Percentiles rank a stretch among this genome's conserved stretches.
Conservation (phyloP, 768 basidiomycete genomes). For the Lactarius akahatsu region DNA sequence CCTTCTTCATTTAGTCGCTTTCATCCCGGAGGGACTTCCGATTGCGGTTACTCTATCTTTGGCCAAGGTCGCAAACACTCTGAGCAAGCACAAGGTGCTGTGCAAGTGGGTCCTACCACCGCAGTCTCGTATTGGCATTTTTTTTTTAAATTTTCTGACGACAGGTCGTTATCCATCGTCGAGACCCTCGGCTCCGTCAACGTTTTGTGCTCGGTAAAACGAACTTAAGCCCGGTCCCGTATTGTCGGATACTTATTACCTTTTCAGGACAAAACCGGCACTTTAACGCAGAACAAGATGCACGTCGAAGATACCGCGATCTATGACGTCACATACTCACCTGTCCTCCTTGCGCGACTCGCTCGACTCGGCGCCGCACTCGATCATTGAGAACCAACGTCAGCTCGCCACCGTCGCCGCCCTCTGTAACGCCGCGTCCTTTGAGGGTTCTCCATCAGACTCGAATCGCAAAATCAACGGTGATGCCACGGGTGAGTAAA, state of each 20-base stretch:
- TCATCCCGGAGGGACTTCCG: conserved; percentile 55
- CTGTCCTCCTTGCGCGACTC: conserved; percentile 12
- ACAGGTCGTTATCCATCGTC: conserved; percentile 54
- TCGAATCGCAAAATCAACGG: conserved; percentile 42
- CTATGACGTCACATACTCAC: conserved; percentile 35
- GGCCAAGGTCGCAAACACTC: conserved; percentile 44
- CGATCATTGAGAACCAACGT: conserved; percentile 26
- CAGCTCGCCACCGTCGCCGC: conserved; percentile 43
- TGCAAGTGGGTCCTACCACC: conserved; percentile 36
- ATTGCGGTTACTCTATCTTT: conserved; percentile 56
- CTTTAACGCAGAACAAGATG: conserved; percentile 61
- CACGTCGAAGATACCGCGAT: conserved; percentile 49
- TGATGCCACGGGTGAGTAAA: conserved; percentile 50
- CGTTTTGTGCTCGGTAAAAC: conserved; percentile 40
- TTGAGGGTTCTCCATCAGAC: conserved; percentile 38
- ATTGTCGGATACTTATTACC: background rate
- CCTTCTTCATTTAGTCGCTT: conserved; percentile 37
- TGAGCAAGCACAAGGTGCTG: conserved; percentile 53
- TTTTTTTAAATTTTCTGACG: background rate
- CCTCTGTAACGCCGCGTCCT: conserved; percentile 52
- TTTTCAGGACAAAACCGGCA: conserved; percentile 55
- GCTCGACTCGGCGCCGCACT: conserved; percentile 5
- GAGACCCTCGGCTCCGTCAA: conserved; percentile 66
- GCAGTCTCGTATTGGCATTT: background rate
- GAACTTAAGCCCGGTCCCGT: background rate